phyloP scores from a whole-genome alignment of 495 filamentous ascomycete species.

The Lophium mytilinum region DNA sequence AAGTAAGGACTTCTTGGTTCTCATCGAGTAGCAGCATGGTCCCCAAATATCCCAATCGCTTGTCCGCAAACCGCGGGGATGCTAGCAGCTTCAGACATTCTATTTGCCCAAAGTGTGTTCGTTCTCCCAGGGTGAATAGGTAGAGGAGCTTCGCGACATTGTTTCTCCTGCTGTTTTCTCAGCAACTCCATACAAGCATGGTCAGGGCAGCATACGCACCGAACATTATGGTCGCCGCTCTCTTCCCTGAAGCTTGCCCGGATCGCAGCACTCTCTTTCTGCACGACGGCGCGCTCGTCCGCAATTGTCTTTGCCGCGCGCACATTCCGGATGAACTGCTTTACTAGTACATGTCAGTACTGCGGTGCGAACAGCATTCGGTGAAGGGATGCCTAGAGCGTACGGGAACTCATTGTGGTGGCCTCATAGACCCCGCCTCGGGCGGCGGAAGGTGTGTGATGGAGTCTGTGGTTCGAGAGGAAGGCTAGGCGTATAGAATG shows the following conservation, averaged over 20 bases:
- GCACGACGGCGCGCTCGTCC: slow-evolving; percentile 94
- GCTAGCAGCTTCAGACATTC: slow-evolving; percentile 97
- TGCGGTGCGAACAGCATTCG: slow-evolving; percentile 6
- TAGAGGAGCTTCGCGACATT: slow-evolving; percentile 98
- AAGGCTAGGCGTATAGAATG: not conserved
- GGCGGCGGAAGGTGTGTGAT: not conserved
- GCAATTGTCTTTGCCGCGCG: slow-evolving; percentile 97
- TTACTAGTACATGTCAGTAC: slow-evolving; percentile 52
- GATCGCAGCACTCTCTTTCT: slow-evolving; percentile 97
- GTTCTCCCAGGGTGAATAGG: slow-evolving; percentile 95
- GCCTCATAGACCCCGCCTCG: slow-evolving; percentile 26
- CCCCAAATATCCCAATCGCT: slow-evolving; percentile 89
- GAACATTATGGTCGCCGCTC: slow-evolving; percentile 79
- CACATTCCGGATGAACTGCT: slow-evolving; percentile 99
- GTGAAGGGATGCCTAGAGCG: slow-evolving; percentile 33
- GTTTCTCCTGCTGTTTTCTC: slow-evolving; percentile 60
- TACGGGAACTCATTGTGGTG: slow-evolving; percentile 61
- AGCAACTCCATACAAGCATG: slow-evolving; percentile 2
- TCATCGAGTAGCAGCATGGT: slow-evolving; percentile 95
- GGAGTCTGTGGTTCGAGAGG: not conserved
- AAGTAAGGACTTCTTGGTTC: slow-evolving; percentile 93
- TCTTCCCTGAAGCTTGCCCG: slow-evolving; percentile 95
- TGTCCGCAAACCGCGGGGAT: slow-evolving; percentile 95
- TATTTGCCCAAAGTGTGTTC: slow-evolving; percentile 98
- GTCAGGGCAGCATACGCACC: slow-evolving; percentile 45